A percentile compares a stretch with the other conserved stretches of the same genome.
phyloP scores from a whole-genome alignment of 805 yeast genomes.

The Teunomyces funiuensis region DNA sequence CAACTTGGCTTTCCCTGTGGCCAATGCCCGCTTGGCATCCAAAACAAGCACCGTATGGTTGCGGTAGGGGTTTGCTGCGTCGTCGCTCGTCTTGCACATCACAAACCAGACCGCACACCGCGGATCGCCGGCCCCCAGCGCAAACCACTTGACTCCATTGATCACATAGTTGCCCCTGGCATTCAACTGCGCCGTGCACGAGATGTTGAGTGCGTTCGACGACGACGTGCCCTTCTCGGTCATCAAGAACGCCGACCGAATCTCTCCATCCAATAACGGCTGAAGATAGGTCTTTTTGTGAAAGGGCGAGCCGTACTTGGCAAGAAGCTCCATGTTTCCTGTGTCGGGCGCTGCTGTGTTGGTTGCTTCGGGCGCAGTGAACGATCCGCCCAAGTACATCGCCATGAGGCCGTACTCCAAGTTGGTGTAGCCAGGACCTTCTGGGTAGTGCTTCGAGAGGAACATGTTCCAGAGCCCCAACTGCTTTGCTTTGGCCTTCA shows the following conservation, averaged over 20 bases:
- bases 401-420: constrained; percentile 68
- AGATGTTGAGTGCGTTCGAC: constrained; percentile 61
- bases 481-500: constrained; percentile 51
- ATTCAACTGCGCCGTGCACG: constrained; percentile 40
- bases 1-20: constrained; percentile 48
- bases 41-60: constrained; percentile 60
- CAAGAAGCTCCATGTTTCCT: constrained; percentile 56
- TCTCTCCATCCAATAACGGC: constrained; percentile 55
- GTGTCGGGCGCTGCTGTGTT: constrained; percentile 66
- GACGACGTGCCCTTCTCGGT: constrained; percentile 62
- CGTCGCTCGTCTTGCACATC: constrained; percentile 48
- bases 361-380: constrained; percentile 57
- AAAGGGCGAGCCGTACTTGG: constrained; percentile 38
- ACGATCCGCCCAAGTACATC: constrained; percentile 55
- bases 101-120: constrained; percentile 54
- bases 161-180: constrained; percentile 47
- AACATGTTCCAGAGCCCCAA: constrained; percentile 64
- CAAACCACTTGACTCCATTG: constrained; percentile 69
- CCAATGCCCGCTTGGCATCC: constrained; percentile 50
- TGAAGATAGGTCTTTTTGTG: constrained; percentile 48
- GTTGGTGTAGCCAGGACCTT: constrained; percentile 60
- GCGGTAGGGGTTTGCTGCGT: constrained; percentile 32
- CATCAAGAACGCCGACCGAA: constrained; percentile 63
- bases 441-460: constrained; percentile 45
- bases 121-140: constrained; percentile 71